These are phyloP conservation scores for Acanthamoeba castellanii DNA, from an alignment of 208 protist genomes.

Conservation along the genomic window DNA sequence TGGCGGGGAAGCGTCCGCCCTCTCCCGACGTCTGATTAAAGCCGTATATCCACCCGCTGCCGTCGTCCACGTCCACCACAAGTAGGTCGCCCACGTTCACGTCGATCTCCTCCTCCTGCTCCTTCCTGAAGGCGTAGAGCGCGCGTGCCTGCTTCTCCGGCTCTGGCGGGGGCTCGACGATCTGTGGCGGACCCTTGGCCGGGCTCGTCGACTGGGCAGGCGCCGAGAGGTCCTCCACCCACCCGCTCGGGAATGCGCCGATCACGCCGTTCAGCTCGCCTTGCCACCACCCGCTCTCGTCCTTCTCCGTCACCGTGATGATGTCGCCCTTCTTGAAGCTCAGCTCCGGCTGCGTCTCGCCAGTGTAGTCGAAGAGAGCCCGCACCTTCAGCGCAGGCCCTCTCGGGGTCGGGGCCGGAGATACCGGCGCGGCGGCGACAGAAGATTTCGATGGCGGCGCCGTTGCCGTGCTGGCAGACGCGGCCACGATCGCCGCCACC, in stretches of 20 bases:
- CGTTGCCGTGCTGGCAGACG: background rate
- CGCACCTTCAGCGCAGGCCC: background rate
- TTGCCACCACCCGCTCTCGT: slow-evolving; percentile 92
- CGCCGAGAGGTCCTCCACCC: background rate
- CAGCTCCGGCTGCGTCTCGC: slow-evolving; percentile 88
- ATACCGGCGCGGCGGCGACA: background rate
- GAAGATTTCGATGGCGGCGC: background rate
- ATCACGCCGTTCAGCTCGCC: slow-evolving; percentile 87
- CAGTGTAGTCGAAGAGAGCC: slow-evolving; percentile 91
- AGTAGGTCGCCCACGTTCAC: slow-evolving; percentile 3
- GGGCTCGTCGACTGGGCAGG: background rate
- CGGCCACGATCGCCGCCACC: background rate
- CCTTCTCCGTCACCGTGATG: slow-evolving; percentile 91
- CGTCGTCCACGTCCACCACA: slow-evolving; percentile 45
- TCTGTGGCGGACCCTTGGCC: background rate
- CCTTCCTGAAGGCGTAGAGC: background rate
- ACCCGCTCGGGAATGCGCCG: slow-evolving; percentile 70
- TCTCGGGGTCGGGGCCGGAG: background rate
- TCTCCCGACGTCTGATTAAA: background rate
- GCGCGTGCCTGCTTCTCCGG: background rate
- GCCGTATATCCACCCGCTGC: slow-evolving; percentile 49
- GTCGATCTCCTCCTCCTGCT: background rate
- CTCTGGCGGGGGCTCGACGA: background rate
- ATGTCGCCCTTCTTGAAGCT: slow-evolving; percentile 92
- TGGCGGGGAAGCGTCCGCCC: slow-evolving; percentile 3